Base-by-base conservation (phyloP, 192 early-diverging fungal genomes). In the Powellomyces hirtus region DNA sequence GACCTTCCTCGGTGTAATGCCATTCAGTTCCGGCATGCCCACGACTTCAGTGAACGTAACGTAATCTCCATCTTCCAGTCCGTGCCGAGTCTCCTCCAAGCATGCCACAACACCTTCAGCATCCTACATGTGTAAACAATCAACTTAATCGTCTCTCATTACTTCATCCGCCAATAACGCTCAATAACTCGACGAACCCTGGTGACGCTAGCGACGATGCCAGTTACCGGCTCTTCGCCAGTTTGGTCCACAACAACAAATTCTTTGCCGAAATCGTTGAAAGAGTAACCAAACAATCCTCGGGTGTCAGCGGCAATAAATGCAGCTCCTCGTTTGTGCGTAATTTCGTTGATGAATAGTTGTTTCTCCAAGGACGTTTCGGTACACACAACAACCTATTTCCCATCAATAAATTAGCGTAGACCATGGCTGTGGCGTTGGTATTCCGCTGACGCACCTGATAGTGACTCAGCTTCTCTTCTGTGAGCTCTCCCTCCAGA, bases 21-120 rank as follows among this genome's bases (percentile, higher is more conserved):
- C 88, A 69, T 98, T 98, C 37, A 98, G 80, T 75, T 89, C 85
- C 27, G 82, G 82, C 94, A 99, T 96, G 29, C 97, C 97, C 68
- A 94, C 76, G 14, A 99, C 75, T 72, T 99, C 96, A 31, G 80
- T 83, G 72, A 99, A 99, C 4, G 92, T 93, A 31, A 99, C 96
- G 74, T 83, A 87, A 71, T 97, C 94, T 6, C 97, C 97, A 77
- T 98, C 96, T 74, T 96, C 95, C n/a, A 99, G 78, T 22, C 96
- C 96, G 70, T 99, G 97, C 31, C 97, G 89, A 20, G 92, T 88
- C 70, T 99, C 97, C 72, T 98, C 97, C 61, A 98, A 79, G 72
- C 93, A 96, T 14, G 95, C 94, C 26, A 99, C 94, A 56, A 95
- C 83, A 55, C 91, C 93, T 51, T 97, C 91, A 7, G 72, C 73